Base-by-base conservation (phyloP, 257 asterid genomes). In the Verbena officinalis region DNA sequence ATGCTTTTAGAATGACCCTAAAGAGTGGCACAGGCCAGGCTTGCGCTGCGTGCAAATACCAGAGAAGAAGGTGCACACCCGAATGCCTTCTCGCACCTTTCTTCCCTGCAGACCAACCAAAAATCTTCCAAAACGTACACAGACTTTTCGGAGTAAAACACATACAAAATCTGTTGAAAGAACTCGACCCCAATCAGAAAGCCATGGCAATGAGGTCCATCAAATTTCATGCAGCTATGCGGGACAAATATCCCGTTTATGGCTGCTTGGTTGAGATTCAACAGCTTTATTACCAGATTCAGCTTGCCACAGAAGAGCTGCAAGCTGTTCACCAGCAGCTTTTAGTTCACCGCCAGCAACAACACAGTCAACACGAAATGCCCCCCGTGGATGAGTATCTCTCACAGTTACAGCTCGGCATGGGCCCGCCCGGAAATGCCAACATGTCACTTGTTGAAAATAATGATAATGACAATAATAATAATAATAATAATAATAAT, bases 41-140 rank as follows among this genome's bases (percentile, higher is more conserved):
- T 12, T 89, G 93, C 53, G 95, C 96, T 5, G 90, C 93, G 21
- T 89, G 96, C 85, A 89, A 84, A 76, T 86, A 79, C 63, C 96
- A 86, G 46, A 65, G 95, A 57, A 71, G 93, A 56, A 66, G 88
- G 77, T 89, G 96, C 80, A 77, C 53, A 3, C 52, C 85, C 1
- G 87, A 81, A 33, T 89, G 96, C 67, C 84, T 74, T 1, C 85
- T 89, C 4, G 95, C 95, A 0, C 96, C 95, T 0, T 84, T 80
- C 50, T 89, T 89, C 64, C 96, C 96, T 2, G 91, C 93, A 0
- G 93, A 86, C 68, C 86, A 82, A 44, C 91, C 90, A 0, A 74
- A 83, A 63, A 73, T 76, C 69, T 89, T 89, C 34, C 87, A 75
- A n/a, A 89, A 81, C 49, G 96, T 89, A 3, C 96, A 89, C 40